Evolutionary conservation across 2,329 filamentous ascomycete genomes (phyloP).

Genomic region (Hypoxylon sp.): DNA sequence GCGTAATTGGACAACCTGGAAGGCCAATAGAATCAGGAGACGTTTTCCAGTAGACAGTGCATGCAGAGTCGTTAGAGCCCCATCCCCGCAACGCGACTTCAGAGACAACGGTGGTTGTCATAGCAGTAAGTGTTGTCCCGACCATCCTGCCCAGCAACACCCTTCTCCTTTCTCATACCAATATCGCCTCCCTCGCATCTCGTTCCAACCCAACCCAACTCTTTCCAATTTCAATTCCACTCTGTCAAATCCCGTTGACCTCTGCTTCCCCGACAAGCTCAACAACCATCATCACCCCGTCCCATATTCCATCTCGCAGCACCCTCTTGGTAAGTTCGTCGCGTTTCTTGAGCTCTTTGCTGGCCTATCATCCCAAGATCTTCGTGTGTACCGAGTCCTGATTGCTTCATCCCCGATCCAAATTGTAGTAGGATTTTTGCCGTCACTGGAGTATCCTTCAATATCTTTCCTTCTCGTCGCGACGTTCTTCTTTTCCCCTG

Average conservation of each 20-base stretch:
- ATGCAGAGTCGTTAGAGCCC: background rate
- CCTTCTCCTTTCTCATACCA: background rate
- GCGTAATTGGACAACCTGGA: background rate
- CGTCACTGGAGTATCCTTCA: background rate
- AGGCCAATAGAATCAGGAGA: background rate
- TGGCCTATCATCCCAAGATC: background rate
- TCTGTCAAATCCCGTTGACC: background rate
- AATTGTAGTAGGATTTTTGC: background rate
- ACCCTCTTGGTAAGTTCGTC: slow-evolving; percentile 1
- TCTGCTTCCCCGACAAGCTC: background rate
- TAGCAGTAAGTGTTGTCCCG: background rate
- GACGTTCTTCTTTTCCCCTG: background rate
- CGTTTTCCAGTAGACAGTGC: background rate
- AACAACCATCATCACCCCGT: background rate
- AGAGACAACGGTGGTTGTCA: background rate
- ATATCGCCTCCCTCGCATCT: background rate
- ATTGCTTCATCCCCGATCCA: background rate
- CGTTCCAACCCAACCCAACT: background rate
- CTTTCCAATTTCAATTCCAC: background rate
- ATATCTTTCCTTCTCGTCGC: background rate
- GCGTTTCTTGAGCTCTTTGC: background rate
- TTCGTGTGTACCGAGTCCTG: background rate
- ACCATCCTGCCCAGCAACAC: background rate
- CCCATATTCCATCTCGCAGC: background rate
- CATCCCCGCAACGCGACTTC: background rate